A percentile compares a stretch with the other conserved stretches of the same genome.
Conservation (phyloP, 257 asterid species). For the Nicotiana attenuata region DNA sequence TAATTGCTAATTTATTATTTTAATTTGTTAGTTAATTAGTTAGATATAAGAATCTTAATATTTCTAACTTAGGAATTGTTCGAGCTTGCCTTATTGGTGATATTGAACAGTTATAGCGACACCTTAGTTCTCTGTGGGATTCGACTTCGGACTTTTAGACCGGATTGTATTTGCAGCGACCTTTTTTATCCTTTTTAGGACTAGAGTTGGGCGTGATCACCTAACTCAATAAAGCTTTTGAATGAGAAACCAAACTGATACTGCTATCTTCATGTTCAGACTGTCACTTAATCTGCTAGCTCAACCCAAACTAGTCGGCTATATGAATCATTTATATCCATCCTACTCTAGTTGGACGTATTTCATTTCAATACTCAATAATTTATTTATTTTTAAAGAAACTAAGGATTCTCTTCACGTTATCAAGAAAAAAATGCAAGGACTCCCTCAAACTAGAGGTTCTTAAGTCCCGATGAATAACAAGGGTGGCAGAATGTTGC, state of each 20-base stretch:
- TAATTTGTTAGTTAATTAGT: no score
- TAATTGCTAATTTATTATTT: no score
- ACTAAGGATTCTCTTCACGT: neutral
- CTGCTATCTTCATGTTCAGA: neutral
- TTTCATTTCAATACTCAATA: neutral
- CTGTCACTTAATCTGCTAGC: conserved; percentile 1
- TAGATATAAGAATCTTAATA: no score
- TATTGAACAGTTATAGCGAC: no score
- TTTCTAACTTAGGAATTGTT: no score
- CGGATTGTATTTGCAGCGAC: no score
- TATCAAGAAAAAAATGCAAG: neutral
- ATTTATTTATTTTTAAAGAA: neutral
- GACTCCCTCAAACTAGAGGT: neutral
- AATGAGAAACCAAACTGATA: neutral
- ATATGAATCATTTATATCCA: neutral
- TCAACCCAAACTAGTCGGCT: conserved; percentile 1
- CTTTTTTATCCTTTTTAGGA: no score
- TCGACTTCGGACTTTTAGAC: no score
- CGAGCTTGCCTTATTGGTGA: no score
- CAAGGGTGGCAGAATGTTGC: neutral
- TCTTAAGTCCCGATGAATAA: neutral
- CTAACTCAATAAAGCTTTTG: neutral
- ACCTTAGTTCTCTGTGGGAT: no score
- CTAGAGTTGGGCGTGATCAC: no score
- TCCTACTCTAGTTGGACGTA: neutral